These are phyloP conservation scores for Clausena lansium DNA, from an alignment of 345 rosid species.

Conservation along the genomic window DNA sequence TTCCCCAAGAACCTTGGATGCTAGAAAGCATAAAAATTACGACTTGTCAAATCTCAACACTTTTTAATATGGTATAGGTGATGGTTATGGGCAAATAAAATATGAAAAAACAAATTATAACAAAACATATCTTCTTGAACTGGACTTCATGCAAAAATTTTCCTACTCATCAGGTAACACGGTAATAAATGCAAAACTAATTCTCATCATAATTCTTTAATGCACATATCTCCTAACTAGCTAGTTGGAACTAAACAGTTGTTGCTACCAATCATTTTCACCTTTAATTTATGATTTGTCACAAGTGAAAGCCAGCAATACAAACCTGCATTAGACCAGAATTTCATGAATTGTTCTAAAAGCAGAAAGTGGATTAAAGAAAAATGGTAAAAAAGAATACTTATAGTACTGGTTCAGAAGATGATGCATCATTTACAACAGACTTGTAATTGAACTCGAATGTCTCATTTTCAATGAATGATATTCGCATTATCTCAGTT, in stretches of 20 bases:
- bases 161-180: neutral
- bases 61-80: neutral
- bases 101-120: too few species aligned
- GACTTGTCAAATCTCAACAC: neutral
- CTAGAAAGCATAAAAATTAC: neutral
- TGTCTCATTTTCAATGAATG: neutral
- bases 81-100: neutral
- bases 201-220: neutral
- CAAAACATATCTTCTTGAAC: too few species aligned
- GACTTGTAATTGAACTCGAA: neutral
- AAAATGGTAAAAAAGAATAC: neutral
- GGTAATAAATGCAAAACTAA: neutral
- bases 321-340: neutral
- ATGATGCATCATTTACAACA: too few species aligned
- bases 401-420: neutral
- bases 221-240: neutral
- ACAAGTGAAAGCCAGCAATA: neutral
- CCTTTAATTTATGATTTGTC: neutral
- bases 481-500: neutral
- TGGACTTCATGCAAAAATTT: too few species aligned
- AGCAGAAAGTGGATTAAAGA: neutral
- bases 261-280: slow-evolving; percentile 3
- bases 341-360: neutral
- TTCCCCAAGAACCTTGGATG: neutral
- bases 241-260: neutral